Evolutionary conservation across 768 basidiomycete species (phyloP), one percentile per base, ranked within the genome.

Genomic region (Cytidiella melzeri): DNA sequence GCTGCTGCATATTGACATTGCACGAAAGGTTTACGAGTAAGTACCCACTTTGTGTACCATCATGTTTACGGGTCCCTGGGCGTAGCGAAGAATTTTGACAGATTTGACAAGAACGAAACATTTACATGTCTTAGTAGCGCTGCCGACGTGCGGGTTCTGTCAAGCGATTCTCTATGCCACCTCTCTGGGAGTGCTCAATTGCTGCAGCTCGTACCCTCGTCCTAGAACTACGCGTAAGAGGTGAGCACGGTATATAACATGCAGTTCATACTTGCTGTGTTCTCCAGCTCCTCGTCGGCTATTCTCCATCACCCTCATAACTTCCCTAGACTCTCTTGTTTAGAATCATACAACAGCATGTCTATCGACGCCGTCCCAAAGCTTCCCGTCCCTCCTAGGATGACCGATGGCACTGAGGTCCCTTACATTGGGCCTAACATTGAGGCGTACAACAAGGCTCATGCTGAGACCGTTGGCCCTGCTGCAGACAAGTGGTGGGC

Each of bases 401-500:
- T 92, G 49, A 69, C 75, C 49, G 61, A 74, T 30, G 80, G 79
- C 6, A 57, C 64, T 34, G 84, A 83, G 62, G 76, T 57, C 23
- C 86, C 87, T 3, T 88, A 92, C 63, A 57, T 94, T 13, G 86
- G 83, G 0, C 89, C 91, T 11, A 70, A 83, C 62, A 21, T 48
- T 4, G 38, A 48, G 20, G 47, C 47, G 15, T 48, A 75, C 68
- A 56, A 57, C 45, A 24, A 51, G 37, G 76, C 76, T n/a, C 91
- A 94, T 66, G 68, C 71, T 3, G 67, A 79, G 64, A 89, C 88
- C 5, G 60, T 94, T 28, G 92, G 89, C 19, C 71, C 79, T 44
- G 77, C 79, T 56, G 81, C 80, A n/a, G 92, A 96, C 58, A 71
- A 73, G 51, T 96, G 89, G 87, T 96, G 93, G 93, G 79, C 77